Evolutionary conservation across 2,329 filamentous ascomycete species (phyloP).

Genomic region (Penicillium sp.): DNA sequence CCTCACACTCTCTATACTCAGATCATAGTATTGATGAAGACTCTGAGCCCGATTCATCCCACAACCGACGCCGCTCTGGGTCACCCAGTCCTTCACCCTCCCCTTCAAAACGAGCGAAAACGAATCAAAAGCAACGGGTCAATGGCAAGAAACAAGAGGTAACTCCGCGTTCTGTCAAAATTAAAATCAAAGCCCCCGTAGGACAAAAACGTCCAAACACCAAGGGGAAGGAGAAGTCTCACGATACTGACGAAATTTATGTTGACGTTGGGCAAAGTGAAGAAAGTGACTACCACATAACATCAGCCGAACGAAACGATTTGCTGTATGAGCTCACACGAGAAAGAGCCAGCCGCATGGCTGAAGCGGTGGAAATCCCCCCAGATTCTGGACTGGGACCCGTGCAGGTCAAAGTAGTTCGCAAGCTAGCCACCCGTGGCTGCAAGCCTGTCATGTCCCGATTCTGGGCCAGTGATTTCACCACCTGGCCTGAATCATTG

Average conservation of each 20-base stretch:
- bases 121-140: not conserved
- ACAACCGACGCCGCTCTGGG: not conserved
- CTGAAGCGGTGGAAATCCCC: conserved; percentile 41
- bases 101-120: not conserved
- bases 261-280: not conserved
- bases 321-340: not conserved
- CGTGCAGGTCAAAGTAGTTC: conserved; percentile 54
- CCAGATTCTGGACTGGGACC: conserved; percentile 48
- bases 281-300: not conserved
- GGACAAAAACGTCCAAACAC: not conserved
- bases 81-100: not conserved
- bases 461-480: conserved; percentile 56
- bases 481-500: conserved; percentile 53
- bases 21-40: not conserved
- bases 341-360: conserved; percentile 32
- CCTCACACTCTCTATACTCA: not conserved
- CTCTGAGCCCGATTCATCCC: not conserved
- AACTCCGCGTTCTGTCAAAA: not conserved
- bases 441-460: conserved; percentile 56
- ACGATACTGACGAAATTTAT: not conserved
- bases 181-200: not conserved
- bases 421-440: conserved; percentile 56
- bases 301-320: not conserved
- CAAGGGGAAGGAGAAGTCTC: not conserved
- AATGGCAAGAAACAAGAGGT: not conserved